Evolutionary conservation across 2,329 filamentous ascomycete genomes (phyloP), one percentile per base, ranked within the genome.

Genomic region (Metarhizium robertsii): DNA sequence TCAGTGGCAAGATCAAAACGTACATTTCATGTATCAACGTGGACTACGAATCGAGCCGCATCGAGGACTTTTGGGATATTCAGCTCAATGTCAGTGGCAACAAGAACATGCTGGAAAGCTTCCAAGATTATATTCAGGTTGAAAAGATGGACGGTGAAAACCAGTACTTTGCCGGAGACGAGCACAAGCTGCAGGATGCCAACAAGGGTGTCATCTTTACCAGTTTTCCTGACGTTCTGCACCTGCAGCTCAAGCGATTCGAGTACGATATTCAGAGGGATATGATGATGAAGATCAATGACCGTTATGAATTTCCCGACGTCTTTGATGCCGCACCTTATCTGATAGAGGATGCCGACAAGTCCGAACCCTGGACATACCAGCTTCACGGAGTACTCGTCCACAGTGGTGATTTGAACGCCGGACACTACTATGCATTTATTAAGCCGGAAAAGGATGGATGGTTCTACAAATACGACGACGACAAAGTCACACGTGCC

Each of bases 21-120:
- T 99, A 97, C 71, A 95, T 99, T 61, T 95, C 90, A 25, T 99
- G 95, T 75, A 96, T 99, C 69, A 94, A 99, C 69, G 95, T 99
- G 59, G 86, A 95, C 65, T 99, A 96, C 74, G 92, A 97, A 74
- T 96, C 91, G 25, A 96, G 92, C 59, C 84, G 92, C 59, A 84
- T 94, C 61, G 94, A 99, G 71, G 95, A 99, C 64, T 99, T 96
- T 70, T 99, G 94, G 94, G 94, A 99, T 68, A 90, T 99, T 58
- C 94, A 99, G 69, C 82, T 99, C 62, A 99, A 97, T 62, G 95
- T 99, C 52, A 88, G 88, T 60, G 92, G 91, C 36, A 96, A 96
- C 78, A 91, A 90, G 73, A 92, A 88, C 59, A 76, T 99, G 36
- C 87, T 95, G 60, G 91, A 95, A 65, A 97, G 92, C 67, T 97